Percentiles rank a stretch among this genome's conserved stretches.
These are phyloP conservation scores for Lippia alba DNA, from an alignment of 305 asterid genomes.

Conservation along the genomic window DNA sequence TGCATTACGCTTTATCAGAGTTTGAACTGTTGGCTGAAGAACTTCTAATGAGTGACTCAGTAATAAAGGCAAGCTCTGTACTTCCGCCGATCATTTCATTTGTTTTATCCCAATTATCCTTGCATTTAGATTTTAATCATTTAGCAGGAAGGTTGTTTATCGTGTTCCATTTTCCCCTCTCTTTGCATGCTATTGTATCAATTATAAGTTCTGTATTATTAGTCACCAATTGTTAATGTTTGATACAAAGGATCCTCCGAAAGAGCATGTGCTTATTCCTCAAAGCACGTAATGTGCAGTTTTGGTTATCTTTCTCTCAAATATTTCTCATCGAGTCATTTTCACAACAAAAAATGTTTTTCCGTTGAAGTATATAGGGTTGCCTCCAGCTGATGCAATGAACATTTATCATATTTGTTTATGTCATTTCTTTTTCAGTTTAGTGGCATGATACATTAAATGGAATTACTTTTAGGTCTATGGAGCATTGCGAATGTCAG, in stretches of 20 bases:
- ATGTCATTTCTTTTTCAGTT: conserved; percentile 33
- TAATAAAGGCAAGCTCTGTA: conserved; percentile 62
- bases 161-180: not conserved
- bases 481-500: conserved; percentile 94
- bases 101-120: conserved; percentile 22
- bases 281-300: conserved; percentile 10
- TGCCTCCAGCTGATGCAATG: conserved; percentile 18
- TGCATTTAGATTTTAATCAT: conserved; percentile 17
- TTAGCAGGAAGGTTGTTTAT: conserved; percentile 12
- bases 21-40: conserved; percentile 91
- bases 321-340: conserved; percentile 9
- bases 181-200: conserved; percentile 7
- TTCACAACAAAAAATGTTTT: not conserved
- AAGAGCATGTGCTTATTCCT: conserved; percentile 24
- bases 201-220: not conserved
- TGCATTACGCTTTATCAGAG: conserved; percentile 68
- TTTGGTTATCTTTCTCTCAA: not conserved
- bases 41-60: conserved; percentile 93
- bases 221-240: not conserved
- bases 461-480: conserved; percentile 61
- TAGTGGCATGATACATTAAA: conserved; percentile 42
- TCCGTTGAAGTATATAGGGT: conserved; percentile 2
- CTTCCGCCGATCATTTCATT: not conserved
- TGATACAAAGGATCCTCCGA: not conserved
- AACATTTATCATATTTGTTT: conserved; percentile 24